These are phyloP conservation scores for Penicillium palitans DNA, from an alignment of 2,329 filamentous ascomycete species.

Conservation along the genomic window DNA sequence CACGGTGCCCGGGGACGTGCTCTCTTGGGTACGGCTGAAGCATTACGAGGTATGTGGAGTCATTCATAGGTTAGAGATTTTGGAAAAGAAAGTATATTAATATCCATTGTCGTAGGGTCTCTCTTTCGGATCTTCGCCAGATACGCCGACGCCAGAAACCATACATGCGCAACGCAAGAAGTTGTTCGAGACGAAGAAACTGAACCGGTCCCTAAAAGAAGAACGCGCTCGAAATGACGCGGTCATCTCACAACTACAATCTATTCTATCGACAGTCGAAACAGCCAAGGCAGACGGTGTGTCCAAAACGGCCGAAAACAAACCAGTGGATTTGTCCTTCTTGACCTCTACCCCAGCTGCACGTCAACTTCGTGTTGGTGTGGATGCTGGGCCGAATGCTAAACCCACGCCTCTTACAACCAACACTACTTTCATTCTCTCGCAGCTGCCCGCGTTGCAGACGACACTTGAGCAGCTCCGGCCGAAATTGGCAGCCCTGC, in stretches of 20 bases:
- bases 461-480: slow-evolving; percentile 67
- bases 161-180: slow-evolving; percentile 72
- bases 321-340: slow-evolving; percentile 53
- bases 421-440: slow-evolving; percentile 68
- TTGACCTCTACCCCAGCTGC: slow-evolving; percentile 53
- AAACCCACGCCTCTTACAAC: slow-evolving; percentile 45
- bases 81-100: not conserved
- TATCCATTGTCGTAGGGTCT: slow-evolving; percentile 35
- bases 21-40: slow-evolving; percentile 74
- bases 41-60: slow-evolving; percentile 71
- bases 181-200: slow-evolving; percentile 73
- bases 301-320: slow-evolving; percentile 20
- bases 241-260: slow-evolving; percentile 64
- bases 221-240: slow-evolving; percentile 72
- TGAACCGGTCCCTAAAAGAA: slow-evolving; percentile 67
- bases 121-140: slow-evolving; percentile 32
- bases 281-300: slow-evolving; percentile 20
- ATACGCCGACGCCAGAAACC: slow-evolving; percentile 63
- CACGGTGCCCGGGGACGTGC: slow-evolving; percentile 68
- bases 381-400: slow-evolving; percentile 36
- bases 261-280: slow-evolving; percentile 50
- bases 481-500: slow-evolving; percentile 59
- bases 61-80: not conserved
- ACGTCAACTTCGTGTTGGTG: slow-evolving; percentile 48
- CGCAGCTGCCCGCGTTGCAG: slow-evolving; percentile 78